Percentiles rank a stretch among this genome's conserved stretches.
Conservation (phyloP, 805 yeast genomes). For the Candida easanensis region DNA sequence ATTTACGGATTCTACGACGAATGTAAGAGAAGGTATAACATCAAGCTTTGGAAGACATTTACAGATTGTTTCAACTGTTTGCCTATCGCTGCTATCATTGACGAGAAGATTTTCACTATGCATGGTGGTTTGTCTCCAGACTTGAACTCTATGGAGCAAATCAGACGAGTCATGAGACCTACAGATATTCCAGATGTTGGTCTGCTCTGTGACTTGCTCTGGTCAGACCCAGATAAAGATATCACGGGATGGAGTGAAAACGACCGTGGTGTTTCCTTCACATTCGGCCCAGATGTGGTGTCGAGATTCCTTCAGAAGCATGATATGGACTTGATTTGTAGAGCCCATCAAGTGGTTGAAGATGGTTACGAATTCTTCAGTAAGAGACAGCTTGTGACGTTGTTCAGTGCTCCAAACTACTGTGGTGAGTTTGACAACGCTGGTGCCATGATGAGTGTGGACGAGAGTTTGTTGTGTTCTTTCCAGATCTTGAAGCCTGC, state of each 20-base stretch:
- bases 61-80: slow-evolving; percentile 98
- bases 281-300: slow-evolving; percentile 99
- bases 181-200: slow-evolving; percentile 99
- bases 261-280: slow-evolving; percentile 97
- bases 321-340: slow-evolving; percentile 95
- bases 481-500: slow-evolving; percentile 98
- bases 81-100: slow-evolving; percentile 98
- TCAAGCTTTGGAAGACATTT: slow-evolving; percentile 97
- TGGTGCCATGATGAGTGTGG: slow-evolving; percentile 99
- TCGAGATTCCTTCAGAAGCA: slow-evolving; percentile 94
- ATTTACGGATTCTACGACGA: slow-evolving; percentile 98
- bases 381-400: slow-evolving; percentile 92
- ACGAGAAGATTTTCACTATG: slow-evolving; percentile 97
- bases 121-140: slow-evolving; percentile 99
- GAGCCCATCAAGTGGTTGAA: slow-evolving; percentile 99
- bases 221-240: slow-evolving; percentile 99
- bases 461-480: slow-evolving; percentile 92
- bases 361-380: slow-evolving; percentile 98
- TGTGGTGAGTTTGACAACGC: slow-evolving; percentile 99
- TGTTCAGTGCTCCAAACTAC: slow-evolving; percentile 95
- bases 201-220: slow-evolving; percentile 87
- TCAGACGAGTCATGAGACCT: slow-evolving; percentile 98
- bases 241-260: slow-evolving; percentile 99
- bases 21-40: slow-evolving; percentile 96
- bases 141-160: slow-evolving; percentile 96